These are phyloP conservation scores for Amanita polypyramis DNA, from an alignment of 768 basidiomycete species.

Conservation along the genomic window DNA sequence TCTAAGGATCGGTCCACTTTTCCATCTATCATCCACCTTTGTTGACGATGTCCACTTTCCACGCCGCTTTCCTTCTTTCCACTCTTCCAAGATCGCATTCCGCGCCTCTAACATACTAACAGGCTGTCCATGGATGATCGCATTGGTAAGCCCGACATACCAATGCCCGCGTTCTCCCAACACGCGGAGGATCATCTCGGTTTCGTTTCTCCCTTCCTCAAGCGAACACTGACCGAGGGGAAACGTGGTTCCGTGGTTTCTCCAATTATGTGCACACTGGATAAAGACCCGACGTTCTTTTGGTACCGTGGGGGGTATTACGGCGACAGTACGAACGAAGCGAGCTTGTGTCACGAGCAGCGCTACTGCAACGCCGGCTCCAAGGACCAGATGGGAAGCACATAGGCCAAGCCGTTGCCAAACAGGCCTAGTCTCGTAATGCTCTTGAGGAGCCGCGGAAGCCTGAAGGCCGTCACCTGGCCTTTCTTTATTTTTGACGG, in stretches of 20 bases:
- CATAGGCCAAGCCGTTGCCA: constrained; percentile 25
- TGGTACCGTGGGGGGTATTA: constrained; percentile 12
- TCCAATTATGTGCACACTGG: constrained; percentile 21
- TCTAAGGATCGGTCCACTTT: constrained; percentile 18
- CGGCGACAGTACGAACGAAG: constrained; percentile 21
- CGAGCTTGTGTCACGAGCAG: constrained; percentile 20
- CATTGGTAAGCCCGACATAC: constrained; percentile 20
- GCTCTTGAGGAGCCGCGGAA: constrained; percentile 6
- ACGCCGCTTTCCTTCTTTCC: constrained; percentile 11
- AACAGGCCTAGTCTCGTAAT: constrained; percentile 20
- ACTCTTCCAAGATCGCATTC: constrained; percentile 17
- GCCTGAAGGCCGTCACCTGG: neutral
- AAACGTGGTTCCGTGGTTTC: constrained; percentile 17
- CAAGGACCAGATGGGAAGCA: constrained; percentile 18
- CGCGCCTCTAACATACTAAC: constrained; percentile 14
- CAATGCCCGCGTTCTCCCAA: constrained; percentile 22
- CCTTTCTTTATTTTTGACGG: constrained; percentile 11
- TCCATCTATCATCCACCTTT: constrained; percentile 14
- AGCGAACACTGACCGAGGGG: constrained; percentile 18
- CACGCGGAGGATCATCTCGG: constrained; percentile 22
- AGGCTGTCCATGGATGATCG: constrained; percentile 17
- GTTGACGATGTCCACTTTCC: constrained; percentile 8
- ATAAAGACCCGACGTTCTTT: constrained; percentile 18
- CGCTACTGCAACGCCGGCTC: constrained; percentile 20
- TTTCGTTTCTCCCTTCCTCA: constrained; percentile 20